Conservation (phyloP, 331 rosid species). For the Telfairia occidentalis region DNA sequence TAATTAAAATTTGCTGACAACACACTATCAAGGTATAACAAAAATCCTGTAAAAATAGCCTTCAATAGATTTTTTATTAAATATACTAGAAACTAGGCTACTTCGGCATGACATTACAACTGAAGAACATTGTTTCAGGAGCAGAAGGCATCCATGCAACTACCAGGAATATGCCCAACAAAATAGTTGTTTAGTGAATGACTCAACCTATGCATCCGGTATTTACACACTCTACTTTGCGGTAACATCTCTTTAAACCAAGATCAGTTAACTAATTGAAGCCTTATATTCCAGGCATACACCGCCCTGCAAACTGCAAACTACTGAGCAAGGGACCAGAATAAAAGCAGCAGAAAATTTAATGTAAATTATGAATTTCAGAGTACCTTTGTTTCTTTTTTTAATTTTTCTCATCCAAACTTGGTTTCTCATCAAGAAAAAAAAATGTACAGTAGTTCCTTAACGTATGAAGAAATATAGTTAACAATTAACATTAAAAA, state of each 20-base stretch:
- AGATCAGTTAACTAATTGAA: neutral
- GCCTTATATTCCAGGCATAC: neutral
- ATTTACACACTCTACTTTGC: no score
- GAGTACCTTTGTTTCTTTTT: neutral
- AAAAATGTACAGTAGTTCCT: no score
- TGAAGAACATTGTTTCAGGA: neutral
- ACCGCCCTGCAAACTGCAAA: neutral
- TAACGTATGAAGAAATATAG: neutral
- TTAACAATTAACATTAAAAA: neutral
- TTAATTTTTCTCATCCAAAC: no score
- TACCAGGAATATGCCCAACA: no score
- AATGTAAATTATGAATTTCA: neutral
- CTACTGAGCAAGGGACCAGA: neutral
- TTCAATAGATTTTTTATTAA: neutral
- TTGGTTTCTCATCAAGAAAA: no score
- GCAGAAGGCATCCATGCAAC: neutral
- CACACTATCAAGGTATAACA: neutral
- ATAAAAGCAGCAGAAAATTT: neutral
- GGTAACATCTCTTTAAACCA: neutral
- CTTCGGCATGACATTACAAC: neutral
- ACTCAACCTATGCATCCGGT: no score
- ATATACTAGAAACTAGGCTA: neutral
- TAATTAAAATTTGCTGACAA: neutral
- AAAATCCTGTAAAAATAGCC: neutral
- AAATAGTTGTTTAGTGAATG: no score